Conservation (phyloP, 1,284 basidiomycete genomes). For the Naganishia albida region DNA sequence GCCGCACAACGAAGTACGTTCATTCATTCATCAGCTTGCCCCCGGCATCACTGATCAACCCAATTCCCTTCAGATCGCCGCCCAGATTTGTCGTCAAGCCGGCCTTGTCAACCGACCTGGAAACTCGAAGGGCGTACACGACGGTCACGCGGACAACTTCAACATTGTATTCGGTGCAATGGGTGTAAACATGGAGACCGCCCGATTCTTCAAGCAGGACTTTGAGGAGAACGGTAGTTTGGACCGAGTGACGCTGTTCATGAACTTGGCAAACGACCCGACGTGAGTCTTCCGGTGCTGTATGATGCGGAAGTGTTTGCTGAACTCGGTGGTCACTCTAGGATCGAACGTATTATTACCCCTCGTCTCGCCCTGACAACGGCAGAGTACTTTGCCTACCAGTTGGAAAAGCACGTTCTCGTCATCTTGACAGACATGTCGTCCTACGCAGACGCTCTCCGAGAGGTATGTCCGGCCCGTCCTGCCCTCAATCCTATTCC, state of each 20-base stretch:
- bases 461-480: slow-evolving; percentile 64
- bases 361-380: slow-evolving; percentile 97
- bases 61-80: slow-evolving; percentile 73
- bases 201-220: slow-evolving; percentile 99
- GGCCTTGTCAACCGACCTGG: slow-evolving; percentile 80
- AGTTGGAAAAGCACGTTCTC: slow-evolving; percentile 98
- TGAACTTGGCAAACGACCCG: slow-evolving; percentile 99
- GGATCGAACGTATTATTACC: slow-evolving; percentile 99
- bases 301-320: too few relatives aligned
- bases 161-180: slow-evolving; percentile 99
- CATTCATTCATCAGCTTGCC: neutral
- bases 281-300: slow-evolving; percentile 58
- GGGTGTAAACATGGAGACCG: slow-evolving; percentile 99
- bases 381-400: slow-evolving; percentile 99
- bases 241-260: slow-evolving; percentile 96
- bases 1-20: slow-evolving; percentile 90
- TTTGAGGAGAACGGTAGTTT: slow-evolving; percentile 99
- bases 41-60: slow-evolving; percentile 9
- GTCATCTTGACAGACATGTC: slow-evolving; percentile 99
- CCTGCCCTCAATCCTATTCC: neutral
- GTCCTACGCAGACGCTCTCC: slow-evolving; percentile 94
- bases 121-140: slow-evolving; percentile 87
- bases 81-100: slow-evolving; percentile 99
- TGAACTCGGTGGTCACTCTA: slow-evolving; percentile 45
- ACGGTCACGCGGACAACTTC: slow-evolving; percentile 99